Base-by-base conservation (phyloP, 1,284 basidiomycete species). In the Moesziomyces aphidis region DNA sequence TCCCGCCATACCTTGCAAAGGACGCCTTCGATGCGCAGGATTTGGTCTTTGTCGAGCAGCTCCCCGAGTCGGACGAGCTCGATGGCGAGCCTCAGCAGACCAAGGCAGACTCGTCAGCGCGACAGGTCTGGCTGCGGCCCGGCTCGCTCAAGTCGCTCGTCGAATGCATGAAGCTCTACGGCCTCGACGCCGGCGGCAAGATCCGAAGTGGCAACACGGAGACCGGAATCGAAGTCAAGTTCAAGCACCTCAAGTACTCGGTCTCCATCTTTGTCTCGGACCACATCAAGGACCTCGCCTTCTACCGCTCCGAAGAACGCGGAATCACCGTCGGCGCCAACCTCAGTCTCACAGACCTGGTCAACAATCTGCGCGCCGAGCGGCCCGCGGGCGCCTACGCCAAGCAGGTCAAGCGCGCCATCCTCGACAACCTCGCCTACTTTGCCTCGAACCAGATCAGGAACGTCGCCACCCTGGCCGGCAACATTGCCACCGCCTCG, bases 401-500 rank as follows among this genome's bases (percentile, higher is more conserved):
- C 13, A 44, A 59, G 46, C 75, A 79, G 58, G 75, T 79, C 59
- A 76, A 71, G 57, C 44, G 58, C 9, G 66, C 79, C 19, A 76
- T 79, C 42, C 53, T 80, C n/a, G 62, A 71, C 50, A 79, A 77
- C 47, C 55, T 79, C 5, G 59, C 70, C 43, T 83, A 85, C 70
- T 85, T 86, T 65, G 84, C 85, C 13, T 80, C 79, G 2, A 81
- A 73, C 2, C 85, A 85, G 60, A 83, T 86, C 43, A 69, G 85
- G 24, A 86, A 86, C 58, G 83, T 85, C 6, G 84, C 85, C 4
- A 76, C 72, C 4, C 57, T 84, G 31, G 85, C 78, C 0, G 85
- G 85, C 15, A 86, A 86, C 68, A 80, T 86, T 49, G 81, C 81
- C 0, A 86, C 85, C 3, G 85, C 85, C 13, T 82, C 79, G 44